A percentile compares a stretch with the other conserved stretches of the same genome.
These are phyloP conservation scores for Acacia pycnantha DNA, from an alignment of 331 rosid species.

Conservation along the genomic window DNA sequence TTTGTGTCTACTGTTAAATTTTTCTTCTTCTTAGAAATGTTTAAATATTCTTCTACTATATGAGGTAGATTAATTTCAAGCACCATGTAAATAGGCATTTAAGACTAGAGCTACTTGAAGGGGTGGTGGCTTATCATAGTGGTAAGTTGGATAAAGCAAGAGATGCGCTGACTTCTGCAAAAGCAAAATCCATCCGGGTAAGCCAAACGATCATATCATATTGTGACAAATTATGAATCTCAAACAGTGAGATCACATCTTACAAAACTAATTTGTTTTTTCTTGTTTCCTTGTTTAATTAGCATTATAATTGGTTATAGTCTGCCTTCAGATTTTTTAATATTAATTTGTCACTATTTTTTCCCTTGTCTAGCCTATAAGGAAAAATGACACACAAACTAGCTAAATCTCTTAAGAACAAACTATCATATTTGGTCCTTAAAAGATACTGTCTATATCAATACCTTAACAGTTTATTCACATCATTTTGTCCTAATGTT, in stretches of 20 bases:
- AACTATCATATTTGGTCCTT: neutral
- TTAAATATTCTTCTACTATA: neutral
- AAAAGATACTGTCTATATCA: neutral
- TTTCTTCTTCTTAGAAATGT: neutral
- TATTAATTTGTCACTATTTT: neutral
- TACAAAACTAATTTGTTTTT: neutral
- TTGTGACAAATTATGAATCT: neutral
- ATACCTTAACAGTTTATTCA: neutral
- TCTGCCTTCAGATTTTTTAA: neutral
- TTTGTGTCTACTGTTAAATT: neutral
- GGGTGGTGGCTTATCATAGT: conserved; percentile 87
- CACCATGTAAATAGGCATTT: conserved; percentile 53
- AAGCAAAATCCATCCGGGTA: conserved; percentile 62
- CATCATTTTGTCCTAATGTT: neutral
- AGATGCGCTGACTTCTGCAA: conserved; percentile 62
- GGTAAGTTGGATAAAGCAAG: conserved; percentile 71
- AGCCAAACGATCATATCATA: conserved; percentile 12
- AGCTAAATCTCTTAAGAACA: neutral
- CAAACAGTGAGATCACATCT: neutral
- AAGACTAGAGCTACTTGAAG: conserved; percentile 91
- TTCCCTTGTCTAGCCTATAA: neutral
- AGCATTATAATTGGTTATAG: neutral
- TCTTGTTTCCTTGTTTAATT: conserved; percentile 8
- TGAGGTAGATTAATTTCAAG: conserved; percentile 11
- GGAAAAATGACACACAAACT: neutral